Percentiles rank a stretch among this genome's conserved stretches.
These are phyloP conservation scores for Termitomyces sp. DNA, from an alignment of 768 basidiomycete species.

Conservation along the genomic window DNA sequence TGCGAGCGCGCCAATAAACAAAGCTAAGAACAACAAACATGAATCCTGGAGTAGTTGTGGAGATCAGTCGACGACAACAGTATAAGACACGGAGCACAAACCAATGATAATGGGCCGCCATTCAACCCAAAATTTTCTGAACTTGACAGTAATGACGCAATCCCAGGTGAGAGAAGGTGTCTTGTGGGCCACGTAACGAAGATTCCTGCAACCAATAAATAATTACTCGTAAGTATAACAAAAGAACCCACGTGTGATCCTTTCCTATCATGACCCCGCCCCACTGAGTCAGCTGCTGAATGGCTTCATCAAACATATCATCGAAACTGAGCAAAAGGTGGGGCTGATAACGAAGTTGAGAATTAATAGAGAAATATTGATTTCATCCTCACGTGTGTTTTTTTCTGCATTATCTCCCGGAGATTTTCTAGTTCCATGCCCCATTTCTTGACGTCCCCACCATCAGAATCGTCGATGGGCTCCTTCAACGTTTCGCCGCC, in stretches of 20 bases:
- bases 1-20: conserved; percentile 26
- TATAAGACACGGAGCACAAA: conserved; percentile 28
- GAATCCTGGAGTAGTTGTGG: conserved; percentile 5
- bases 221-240: conserved; percentile 10
- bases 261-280: conserved; percentile 67
- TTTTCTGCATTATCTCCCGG: conserved; percentile 53
- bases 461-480: conserved; percentile 41
- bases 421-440: conserved; percentile 62
- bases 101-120: conserved; percentile 67
- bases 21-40: conserved; percentile 6
- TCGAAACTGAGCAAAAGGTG: conserved; percentile 57
- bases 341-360: conserved; percentile 34
- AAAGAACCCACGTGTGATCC: conserved; percentile 55
- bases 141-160: conserved; percentile 65
- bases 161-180: conserved; percentile 63
- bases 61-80: conserved; percentile 3
- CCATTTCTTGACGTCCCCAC: conserved; percentile 75
- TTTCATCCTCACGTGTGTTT: conserved; percentile 45
- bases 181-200: conserved; percentile 73
- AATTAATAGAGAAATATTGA: neutral
- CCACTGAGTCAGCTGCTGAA: conserved; percentile 73
- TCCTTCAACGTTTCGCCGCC: conserved; percentile 36
- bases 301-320: conserved; percentile 75
- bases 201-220: conserved; percentile 44
- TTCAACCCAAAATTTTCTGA: conserved; percentile 62